These are phyloP conservation scores for Geosmithia morbida DNA, from an alignment of 2,329 filamentous ascomycete species.

Conservation along the genomic window DNA sequence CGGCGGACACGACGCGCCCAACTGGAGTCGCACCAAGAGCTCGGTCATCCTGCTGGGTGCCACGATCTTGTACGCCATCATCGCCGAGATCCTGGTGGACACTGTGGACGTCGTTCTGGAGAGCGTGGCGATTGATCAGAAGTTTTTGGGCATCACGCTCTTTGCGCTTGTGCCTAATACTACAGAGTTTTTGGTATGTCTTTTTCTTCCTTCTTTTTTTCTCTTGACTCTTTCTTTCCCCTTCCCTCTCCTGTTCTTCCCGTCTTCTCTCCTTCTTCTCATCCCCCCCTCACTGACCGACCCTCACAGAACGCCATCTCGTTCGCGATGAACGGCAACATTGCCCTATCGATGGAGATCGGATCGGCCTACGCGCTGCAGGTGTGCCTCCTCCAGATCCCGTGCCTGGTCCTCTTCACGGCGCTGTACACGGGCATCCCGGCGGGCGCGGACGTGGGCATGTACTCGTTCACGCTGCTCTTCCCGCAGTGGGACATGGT, in stretches of 20 bases:
- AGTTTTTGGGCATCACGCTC: slow-evolving; percentile 91
- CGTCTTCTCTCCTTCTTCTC: no score
- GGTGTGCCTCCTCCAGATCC: slow-evolving; percentile 89
- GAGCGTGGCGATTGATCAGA: slow-evolving; percentile 85
- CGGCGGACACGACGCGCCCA: slow-evolving; percentile 92
- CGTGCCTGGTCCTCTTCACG: slow-evolving; percentile 82
- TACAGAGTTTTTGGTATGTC: slow-evolving; percentile 80
- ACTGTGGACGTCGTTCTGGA: slow-evolving; percentile 94
- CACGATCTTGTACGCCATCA: slow-evolving; percentile 86
- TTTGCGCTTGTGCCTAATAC: slow-evolving; percentile 97
- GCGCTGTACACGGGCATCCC: slow-evolving; percentile 47
- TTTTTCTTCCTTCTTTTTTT: not conserved
- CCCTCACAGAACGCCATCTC: slow-evolving; percentile 74
- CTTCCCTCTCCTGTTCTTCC: not conserved
- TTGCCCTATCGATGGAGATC: slow-evolving; percentile 97
- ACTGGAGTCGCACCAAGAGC: slow-evolving; percentile 91
- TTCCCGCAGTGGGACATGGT: slow-evolving; percentile 99
- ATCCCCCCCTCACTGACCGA: not conserved
- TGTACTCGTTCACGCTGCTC: slow-evolving; percentile 69
- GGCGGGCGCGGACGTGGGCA: slow-evolving; percentile 21
- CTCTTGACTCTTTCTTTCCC: not conserved
- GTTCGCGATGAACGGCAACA: slow-evolving; percentile 99
- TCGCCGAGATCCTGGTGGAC: slow-evolving; percentile 92
- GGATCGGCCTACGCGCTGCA: slow-evolving; percentile 94
- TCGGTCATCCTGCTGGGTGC: slow-evolving; percentile 77